Percentiles rank a stretch among this genome's conserved stretches.
Evolutionary conservation across 2,329 filamentous ascomycete species (phyloP).

Genomic region (Endoconidiophora laricicola): DNA sequence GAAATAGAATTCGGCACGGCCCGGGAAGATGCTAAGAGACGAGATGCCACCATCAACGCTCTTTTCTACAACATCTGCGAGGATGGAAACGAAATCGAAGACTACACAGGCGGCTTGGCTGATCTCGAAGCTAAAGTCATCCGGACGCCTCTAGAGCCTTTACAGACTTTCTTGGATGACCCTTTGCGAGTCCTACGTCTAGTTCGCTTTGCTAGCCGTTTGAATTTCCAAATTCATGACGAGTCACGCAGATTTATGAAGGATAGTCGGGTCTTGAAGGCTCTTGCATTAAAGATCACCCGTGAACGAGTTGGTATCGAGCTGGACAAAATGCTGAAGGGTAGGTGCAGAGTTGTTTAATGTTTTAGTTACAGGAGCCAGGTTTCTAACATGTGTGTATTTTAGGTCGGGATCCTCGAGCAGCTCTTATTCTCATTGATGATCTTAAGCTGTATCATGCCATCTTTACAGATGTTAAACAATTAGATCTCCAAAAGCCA

Average conservation of each 20-base stretch:
- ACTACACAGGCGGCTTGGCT: conserved; percentile 62
- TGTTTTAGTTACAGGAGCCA: neutral
- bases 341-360: conserved; percentile 21
- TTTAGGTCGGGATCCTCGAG: conserved; percentile 39
- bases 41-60: conserved; percentile 88
- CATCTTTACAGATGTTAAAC: conserved; percentile 54
- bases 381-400: neutral
- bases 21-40: conserved; percentile 71
- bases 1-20: conserved; percentile 88
- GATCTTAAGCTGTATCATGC: conserved; percentile 50
- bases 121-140: conserved; percentile 63
- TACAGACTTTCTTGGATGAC: conserved; percentile 88
- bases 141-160: conserved; percentile 70
- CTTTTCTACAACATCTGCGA: conserved; percentile 90
- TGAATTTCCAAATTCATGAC: conserved; percentile 62
- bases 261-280: conserved; percentile 57
- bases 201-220: conserved; percentile 75
- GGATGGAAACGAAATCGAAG: conserved; percentile 47
- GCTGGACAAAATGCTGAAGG: conserved; percentile 78
- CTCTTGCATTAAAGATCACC: conserved; percentile 77
- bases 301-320: conserved; percentile 78
- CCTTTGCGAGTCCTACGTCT: conserved; percentile 73
- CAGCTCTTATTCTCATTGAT: conserved; percentile 49
- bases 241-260: conserved; percentile 58
- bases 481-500: conserved; percentile 34